Evolutionary conservation across 805 yeast genomes (phyloP).

Genomic region (Schwanniomyces pseudopolymorphus): DNA sequence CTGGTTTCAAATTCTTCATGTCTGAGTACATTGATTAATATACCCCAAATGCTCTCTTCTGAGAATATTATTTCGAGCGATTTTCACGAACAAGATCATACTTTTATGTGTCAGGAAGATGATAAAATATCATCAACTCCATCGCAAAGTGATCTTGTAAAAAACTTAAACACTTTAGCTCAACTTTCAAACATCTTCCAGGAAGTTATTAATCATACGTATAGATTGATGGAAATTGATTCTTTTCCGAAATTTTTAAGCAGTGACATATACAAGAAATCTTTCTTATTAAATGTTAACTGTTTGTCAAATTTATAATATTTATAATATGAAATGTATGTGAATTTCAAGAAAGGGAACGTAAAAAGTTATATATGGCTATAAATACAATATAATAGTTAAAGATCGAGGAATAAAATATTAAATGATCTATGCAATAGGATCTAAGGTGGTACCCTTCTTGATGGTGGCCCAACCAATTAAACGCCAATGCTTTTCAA

Average conservation of each 20-base stretch:
- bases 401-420: conserved; percentile 3
- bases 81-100: not conserved
- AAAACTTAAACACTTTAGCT: conserved; percentile 11
- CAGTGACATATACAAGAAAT: conserved; percentile 21
- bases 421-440: conserved; percentile 45
- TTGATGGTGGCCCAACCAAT: conserved; percentile 99
- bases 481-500: conserved; percentile 99
- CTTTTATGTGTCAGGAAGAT: not conserved
- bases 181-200: conserved; percentile 37
- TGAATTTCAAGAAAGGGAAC: not conserved
- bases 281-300: conserved; percentile 1
- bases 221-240: conserved; percentile 66
- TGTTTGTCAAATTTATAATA: not conserved
- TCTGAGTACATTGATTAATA: not conserved
- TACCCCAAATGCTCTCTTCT: not conserved
- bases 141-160: conserved; percentile 9
- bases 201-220: conserved; percentile 50
- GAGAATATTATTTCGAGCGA: not conserved
- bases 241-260: conserved; percentile 67
- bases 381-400: conserved; percentile 4
- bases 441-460: conserved; percentile 88
- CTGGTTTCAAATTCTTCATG: not conserved
- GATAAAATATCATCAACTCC: not conserved
- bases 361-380: conserved; percentile 4
- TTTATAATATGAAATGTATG: conserved; percentile 1